A percentile compares a stretch with the other conserved stretches of the same genome.
Evolutionary conservation across 2,329 filamentous ascomycete genomes (phyloP).

Genomic region (Fonsecaea nubica): DNA sequence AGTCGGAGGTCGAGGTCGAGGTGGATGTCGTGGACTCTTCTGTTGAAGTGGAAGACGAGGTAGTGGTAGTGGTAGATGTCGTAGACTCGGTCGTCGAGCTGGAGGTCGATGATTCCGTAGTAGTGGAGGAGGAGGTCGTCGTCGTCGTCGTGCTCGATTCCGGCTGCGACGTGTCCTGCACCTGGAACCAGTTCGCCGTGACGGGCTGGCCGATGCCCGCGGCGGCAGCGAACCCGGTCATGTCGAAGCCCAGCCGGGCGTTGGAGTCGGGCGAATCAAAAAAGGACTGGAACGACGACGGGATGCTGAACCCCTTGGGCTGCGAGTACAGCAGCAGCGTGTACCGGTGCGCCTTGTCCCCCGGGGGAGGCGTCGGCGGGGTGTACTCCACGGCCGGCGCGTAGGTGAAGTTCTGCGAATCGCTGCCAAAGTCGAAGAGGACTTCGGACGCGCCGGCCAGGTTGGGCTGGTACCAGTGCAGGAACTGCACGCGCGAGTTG

Average conservation of each 20-base stretch:
- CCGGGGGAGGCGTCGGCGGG: slow-evolving; percentile 42
- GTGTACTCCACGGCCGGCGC: slow-evolving; percentile 40
- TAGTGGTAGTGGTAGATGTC: background rate
- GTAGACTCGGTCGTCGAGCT: background rate
- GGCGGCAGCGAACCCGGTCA: slow-evolving; percentile 45
- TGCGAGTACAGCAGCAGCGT: slow-evolving; percentile 45
- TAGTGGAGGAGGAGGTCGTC: slow-evolving; percentile 11
- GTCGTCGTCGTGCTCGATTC: slow-evolving; percentile 10
- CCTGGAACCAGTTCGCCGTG: slow-evolving; percentile 51
- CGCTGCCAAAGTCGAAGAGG: slow-evolving; percentile 23
- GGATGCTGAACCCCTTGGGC: slow-evolving; percentile 41
- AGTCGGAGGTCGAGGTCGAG: background rate
- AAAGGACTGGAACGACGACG: slow-evolving; percentile 44
- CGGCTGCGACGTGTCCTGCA: slow-evolving; percentile 31
- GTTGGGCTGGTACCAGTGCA: slow-evolving; percentile 35
- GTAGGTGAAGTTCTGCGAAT: slow-evolving; percentile 23
- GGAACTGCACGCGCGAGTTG: slow-evolving; percentile 22
- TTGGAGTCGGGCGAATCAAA: slow-evolving; percentile 29
- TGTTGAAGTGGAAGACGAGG: background rate
- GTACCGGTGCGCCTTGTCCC: slow-evolving; percentile 43
- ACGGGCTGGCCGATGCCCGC: slow-evolving; percentile 43
- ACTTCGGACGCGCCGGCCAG: slow-evolving; percentile 32
- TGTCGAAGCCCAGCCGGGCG: slow-evolving; percentile 46
- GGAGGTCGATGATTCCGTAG: background rate
- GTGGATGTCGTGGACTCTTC: background rate